These are phyloP conservation scores for Cubamyces lactineus DNA, from an alignment of 768 basidiomycete species.

Conservation along the genomic window DNA sequence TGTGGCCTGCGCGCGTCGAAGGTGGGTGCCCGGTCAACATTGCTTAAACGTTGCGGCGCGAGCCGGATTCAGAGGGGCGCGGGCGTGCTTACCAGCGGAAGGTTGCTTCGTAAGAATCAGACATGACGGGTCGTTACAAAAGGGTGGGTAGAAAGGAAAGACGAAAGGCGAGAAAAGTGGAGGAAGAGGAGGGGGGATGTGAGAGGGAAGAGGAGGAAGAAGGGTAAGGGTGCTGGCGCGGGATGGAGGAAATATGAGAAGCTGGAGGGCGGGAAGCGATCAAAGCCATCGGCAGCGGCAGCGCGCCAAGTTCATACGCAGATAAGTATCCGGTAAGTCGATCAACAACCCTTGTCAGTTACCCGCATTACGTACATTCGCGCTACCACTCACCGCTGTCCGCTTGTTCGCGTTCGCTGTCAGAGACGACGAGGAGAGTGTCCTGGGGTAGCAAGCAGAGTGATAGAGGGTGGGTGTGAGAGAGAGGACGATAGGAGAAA, in stretches of 20 bases:
- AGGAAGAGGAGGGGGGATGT: not conserved
- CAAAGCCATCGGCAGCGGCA: slow-evolving; percentile 15
- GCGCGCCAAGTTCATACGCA: not conserved
- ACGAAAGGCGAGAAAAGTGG: slow-evolving; percentile 5
- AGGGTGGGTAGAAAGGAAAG: slow-evolving; percentile 15
- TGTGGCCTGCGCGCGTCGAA: slow-evolving; percentile 54
- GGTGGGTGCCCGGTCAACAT: not conserved
- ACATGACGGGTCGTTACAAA: slow-evolving; percentile 30
- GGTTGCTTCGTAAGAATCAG: slow-evolving; percentile 29
- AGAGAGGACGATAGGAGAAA: not conserved
- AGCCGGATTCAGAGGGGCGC: not conserved
- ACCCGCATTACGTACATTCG: too few species aligned
- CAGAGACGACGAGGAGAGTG: slow-evolving; percentile 11
- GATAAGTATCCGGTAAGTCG: not conserved
- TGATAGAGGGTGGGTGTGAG: not conserved
- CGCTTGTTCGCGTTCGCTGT: slow-evolving; percentile 6
- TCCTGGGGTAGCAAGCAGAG: not conserved
- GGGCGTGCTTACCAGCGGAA: slow-evolving; percentile 27
- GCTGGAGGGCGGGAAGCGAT: slow-evolving; percentile 8
- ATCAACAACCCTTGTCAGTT: not conserved
- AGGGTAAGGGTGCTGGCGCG: slow-evolving; percentile 19
- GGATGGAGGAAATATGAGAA: slow-evolving; percentile 1
- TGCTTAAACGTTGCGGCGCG: slow-evolving; percentile 13
- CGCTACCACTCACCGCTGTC: slow-evolving; percentile 9
- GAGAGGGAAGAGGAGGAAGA: slow-evolving; percentile 1